Conservation (phyloP, 2,329 filamentous ascomycete genomes). For the Aspergillus brunneoviolaceus region DNA sequence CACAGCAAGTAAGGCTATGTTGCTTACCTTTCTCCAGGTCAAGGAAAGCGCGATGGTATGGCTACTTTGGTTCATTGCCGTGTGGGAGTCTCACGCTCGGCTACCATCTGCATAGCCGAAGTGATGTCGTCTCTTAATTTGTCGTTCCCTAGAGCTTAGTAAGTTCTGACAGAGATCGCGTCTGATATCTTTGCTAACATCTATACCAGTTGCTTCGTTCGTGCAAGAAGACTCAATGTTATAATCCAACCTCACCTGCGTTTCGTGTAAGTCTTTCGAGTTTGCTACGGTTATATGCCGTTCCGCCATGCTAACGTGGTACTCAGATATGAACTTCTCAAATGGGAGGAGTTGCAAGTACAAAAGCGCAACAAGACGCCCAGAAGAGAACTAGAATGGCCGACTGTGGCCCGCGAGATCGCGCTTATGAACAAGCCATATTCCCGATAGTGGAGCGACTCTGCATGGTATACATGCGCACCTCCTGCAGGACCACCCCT, state of each 20-base stretch:
- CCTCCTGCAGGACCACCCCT: not conserved
- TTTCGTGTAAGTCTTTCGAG: slow-evolving; percentile 62
- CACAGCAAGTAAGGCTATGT: too few relatives aligned
- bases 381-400: slow-evolving; percentile 86
- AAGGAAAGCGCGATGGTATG: slow-evolving; percentile 71
- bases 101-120: slow-evolving; percentile 98
- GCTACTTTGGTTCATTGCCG: slow-evolving; percentile 95
- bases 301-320: slow-evolving; percentile 15
- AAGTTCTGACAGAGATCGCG: slow-evolving; percentile 30
- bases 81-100: slow-evolving; percentile 90
- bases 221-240: slow-evolving; percentile 87
- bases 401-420: slow-evolving; percentile 82
- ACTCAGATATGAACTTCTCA: slow-evolving; percentile 73
- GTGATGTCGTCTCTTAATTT: slow-evolving; percentile 81
- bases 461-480: not conserved
- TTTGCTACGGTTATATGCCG: not conserved
- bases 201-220: slow-evolving; percentile 72
- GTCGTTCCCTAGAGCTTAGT: slow-evolving; percentile 88
- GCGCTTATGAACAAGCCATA: slow-evolving; percentile 96
- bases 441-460: slow-evolving; percentile 56
- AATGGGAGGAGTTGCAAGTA: slow-evolving; percentile 83
- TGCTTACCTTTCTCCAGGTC: slow-evolving; percentile 55
- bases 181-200: slow-evolving; percentile 4
- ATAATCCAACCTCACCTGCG: slow-evolving; percentile 96
- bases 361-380: slow-evolving; percentile 54